Conservation (phyloP, 1,284 basidiomycete species). For the Pyrrhoderma noxium region DNA sequence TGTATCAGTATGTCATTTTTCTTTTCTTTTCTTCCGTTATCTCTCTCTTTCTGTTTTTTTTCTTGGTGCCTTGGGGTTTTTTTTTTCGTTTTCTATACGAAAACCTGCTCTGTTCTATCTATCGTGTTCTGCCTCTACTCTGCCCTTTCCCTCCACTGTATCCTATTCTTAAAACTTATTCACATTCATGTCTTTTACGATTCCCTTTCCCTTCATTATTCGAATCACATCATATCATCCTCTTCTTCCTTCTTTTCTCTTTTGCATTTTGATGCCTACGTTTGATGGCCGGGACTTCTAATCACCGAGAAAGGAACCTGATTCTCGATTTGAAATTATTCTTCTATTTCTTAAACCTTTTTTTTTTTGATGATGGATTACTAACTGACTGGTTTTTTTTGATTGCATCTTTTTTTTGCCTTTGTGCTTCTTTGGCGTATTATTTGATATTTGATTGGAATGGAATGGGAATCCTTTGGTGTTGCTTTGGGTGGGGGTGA, state of each 20-base stretch:
- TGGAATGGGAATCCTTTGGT: not conserved
- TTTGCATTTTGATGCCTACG: no score
- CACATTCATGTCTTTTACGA: not conserved
- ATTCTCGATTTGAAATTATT: no score
- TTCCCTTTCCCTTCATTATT: not conserved
- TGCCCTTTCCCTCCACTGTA: not conserved
- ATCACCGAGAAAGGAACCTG: no score
- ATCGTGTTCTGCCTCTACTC: not conserved
- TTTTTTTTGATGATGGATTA: no score
- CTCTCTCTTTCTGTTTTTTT: constrained; percentile 6
- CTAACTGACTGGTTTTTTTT: no score
- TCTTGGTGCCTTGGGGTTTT: constrained; percentile 1
- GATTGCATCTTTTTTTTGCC: not conserved
- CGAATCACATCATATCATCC: not conserved
- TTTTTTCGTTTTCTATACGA: not conserved
- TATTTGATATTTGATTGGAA: not conserved
- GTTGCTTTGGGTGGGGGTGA: no score
- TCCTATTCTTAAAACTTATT: not conserved
- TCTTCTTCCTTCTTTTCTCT: no score
- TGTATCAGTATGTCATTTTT: constrained; percentile 68
- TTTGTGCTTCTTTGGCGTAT: not conserved
- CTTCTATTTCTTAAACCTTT: no score
- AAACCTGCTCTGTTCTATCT: not conserved
- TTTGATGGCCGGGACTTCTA: no score
- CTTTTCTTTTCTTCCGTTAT: not conserved